Evolutionary conservation across 371 early-diverging fungal genomes (phyloP).

Genomic region (Mortierella sp.): DNA sequence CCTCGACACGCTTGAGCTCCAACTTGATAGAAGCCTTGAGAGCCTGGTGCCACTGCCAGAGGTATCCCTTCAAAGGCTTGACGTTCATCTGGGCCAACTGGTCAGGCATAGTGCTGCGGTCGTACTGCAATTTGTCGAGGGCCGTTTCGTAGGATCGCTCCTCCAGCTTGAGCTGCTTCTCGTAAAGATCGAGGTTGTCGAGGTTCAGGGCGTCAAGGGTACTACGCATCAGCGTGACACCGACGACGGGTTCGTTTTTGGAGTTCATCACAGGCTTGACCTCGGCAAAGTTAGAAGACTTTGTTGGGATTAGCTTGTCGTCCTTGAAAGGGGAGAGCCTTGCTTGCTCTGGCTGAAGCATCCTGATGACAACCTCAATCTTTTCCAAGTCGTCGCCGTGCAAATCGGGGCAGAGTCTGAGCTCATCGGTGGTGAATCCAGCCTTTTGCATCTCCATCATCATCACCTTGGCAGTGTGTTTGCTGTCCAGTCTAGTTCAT

Average conservation of each 20-base stretch:
- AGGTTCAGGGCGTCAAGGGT: conserved; percentile 73
- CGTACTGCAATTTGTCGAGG: conserved; percentile 76
- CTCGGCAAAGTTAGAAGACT: conserved; percentile 62
- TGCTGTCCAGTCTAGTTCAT: conserved; percentile 62
- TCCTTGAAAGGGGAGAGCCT: conserved; percentile 24
- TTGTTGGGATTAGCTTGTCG: neutral
- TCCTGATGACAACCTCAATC: conserved; percentile 59
- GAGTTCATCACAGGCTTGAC: conserved; percentile 82
- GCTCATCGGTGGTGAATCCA: conserved; percentile 59
- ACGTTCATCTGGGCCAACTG: conserved; percentile 69
- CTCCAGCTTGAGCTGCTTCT: conserved; percentile 88
- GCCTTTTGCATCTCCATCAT: conserved; percentile 76
- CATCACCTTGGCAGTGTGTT: conserved; percentile 71
- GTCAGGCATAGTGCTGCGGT: conserved; percentile 64
- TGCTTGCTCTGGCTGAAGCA: conserved; percentile 39
- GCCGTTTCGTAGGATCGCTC: conserved; percentile 87
- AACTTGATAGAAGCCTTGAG: conserved; percentile 75
- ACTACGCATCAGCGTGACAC: conserved; percentile 83
- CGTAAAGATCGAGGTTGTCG: conserved; percentile 73
- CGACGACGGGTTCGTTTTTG: conserved; percentile 70
- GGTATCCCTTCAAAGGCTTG: conserved; percentile 66
- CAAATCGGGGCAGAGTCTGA: conserved; percentile 62
- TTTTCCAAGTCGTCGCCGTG: conserved; percentile 60
- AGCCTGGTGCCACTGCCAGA: conserved; percentile 85
- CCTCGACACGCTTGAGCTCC: conserved; percentile 70